Conservation (phyloP, 208 protist species). For the Leishmania arabica region DNA sequence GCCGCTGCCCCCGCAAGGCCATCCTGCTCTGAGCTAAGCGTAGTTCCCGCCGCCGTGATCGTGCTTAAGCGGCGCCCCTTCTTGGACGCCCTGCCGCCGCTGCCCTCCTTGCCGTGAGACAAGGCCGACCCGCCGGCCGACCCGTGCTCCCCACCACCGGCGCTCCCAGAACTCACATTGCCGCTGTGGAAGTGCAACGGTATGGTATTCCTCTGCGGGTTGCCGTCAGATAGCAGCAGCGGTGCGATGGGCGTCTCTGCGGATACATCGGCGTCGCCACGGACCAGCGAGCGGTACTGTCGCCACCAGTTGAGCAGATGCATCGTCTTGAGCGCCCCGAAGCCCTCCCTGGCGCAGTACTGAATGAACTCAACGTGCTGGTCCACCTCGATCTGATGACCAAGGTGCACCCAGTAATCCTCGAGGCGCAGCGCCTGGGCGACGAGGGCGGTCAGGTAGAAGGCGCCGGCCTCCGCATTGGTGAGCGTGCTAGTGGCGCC, state of each 20-base stretch:
- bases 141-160: neutral
- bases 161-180: neutral
- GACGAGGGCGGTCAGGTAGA: constrained; percentile 43
- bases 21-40: constrained; percentile 34
- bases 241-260: neutral
- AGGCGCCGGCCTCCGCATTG: constrained; percentile 12
- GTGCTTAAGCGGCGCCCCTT: constrained; percentile 8
- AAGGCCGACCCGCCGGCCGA: neutral
- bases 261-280: constrained; percentile 7
- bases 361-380: constrained; percentile 57
- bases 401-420: constrained; percentile 70
- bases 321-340: constrained; percentile 50
- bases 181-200: neutral
- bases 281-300: constrained; percentile 33
- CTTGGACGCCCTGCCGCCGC: constrained; percentile 5
- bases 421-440: constrained; percentile 49
- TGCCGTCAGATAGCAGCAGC: constrained; percentile 29
- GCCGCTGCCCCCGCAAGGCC: neutral
- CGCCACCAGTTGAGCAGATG: constrained; percentile 63
- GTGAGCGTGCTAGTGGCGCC: constrained; percentile 5
- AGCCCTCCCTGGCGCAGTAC: constrained; percentile 66
- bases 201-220: constrained; percentile 10
- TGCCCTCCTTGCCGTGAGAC: constrained; percentile 6
- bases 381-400: constrained; percentile 74
- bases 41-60: neutral